A percentile compares a stretch with the other conserved stretches of the same genome.
phyloP scores from a whole-genome alignment of 2,329 filamentous ascomycete genomes.

The Fusarium nematophilum region DNA sequence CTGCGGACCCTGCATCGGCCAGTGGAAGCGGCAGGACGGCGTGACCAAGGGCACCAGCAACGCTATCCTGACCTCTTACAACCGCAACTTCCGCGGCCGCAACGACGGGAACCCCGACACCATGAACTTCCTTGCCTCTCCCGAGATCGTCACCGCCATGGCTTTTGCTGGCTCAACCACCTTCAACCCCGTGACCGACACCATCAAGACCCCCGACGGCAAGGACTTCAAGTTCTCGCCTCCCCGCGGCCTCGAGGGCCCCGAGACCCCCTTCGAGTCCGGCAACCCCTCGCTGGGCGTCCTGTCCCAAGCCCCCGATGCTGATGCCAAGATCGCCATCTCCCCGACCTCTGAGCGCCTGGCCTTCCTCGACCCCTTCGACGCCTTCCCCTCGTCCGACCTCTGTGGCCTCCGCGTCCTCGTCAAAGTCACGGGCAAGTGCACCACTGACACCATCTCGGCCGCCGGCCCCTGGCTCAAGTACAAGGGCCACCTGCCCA shows the following conservation, averaged over 20 bases:
- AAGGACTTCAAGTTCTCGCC: conserved; percentile 86
- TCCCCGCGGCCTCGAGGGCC: conserved; percentile 76
- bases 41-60: conserved; percentile 87
- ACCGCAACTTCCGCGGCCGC: conserved; percentile 96
- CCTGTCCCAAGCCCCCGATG: conserved; percentile 76
- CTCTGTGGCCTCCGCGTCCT: conserved; percentile 84
- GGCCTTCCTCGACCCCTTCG: conserved; percentile 90
- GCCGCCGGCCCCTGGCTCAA: conserved; percentile 96
- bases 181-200: conserved; percentile 95
- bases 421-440: conserved; percentile 96
- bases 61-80: conserved; percentile 96
- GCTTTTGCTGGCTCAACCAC: conserved; percentile 91
- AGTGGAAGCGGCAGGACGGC: conserved; percentile 93
- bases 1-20: conserved; percentile 91
- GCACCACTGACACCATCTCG: conserved; percentile 97
- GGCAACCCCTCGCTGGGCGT: conserved; percentile 82
- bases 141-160: conserved; percentile 97
- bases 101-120: conserved; percentile 97
- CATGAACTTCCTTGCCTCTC: conserved; percentile 98
- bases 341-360: conserved; percentile 90
- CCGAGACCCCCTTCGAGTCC: conserved; percentile 74
- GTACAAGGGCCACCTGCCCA: conserved; percentile 98
- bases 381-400: conserved; percentile 81
- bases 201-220: conserved; percentile 82
- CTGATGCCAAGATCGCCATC: conserved; percentile 78